phyloP scores from a whole-genome alignment of 129 eudicot genomes.

The Solidago caesia region DNA sequence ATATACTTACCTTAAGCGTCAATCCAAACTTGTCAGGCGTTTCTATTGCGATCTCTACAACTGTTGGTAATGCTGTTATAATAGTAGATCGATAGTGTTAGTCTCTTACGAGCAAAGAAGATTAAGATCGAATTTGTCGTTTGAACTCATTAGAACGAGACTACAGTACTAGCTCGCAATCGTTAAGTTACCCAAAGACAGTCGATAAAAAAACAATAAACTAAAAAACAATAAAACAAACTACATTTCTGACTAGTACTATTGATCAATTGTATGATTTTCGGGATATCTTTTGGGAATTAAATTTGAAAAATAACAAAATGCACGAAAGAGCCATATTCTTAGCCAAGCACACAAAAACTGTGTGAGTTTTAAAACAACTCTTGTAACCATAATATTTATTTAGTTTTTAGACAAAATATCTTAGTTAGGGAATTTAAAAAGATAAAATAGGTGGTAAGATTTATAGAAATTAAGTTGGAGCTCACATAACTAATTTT shows the following conservation, averaged over 20 bases:
- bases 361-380: background rate
- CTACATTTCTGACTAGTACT: too few species aligned
- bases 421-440: background rate
- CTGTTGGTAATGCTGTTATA: slow-evolving; percentile 59
- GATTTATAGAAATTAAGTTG: background rate
- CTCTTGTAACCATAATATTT: background rate
- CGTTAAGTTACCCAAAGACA: too few species aligned
- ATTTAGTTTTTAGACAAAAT: background rate
- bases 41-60: slow-evolving; percentile 65
- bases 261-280: too few species aligned
- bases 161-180: too few species aligned
- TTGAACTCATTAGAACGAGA: too few species aligned
- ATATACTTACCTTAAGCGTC: slow-evolving; percentile 56
- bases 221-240: too few species aligned
- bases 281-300: background rate
- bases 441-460: background rate
- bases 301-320: background rate
- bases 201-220: too few species aligned
- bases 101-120: too few species aligned
- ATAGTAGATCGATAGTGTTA: background rate
- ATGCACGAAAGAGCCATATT: background rate
- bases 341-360: background rate
- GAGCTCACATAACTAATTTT: background rate
- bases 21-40: slow-evolving; percentile 58
- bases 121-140: too few species aligned